Evolutionary conservation across 169 alveolate genomes (phyloP), one percentile per base, ranked within the genome.

Genomic region (Plasmodium falciparum): DNA sequence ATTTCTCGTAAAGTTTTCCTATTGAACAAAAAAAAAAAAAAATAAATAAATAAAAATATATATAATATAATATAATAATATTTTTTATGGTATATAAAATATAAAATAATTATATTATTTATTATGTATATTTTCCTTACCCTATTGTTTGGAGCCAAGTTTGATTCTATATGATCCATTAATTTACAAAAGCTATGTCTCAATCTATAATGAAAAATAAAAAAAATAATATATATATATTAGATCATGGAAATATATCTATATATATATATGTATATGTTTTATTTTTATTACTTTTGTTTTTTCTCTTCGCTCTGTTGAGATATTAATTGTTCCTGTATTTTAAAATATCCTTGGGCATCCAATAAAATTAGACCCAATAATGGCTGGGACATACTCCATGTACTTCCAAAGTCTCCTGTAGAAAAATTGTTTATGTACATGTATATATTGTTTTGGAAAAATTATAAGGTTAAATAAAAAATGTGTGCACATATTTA

Each of bases 331-430:
- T 89, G 93, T 67, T 95, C 96, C 17, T 94, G 97, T n/a, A 95
- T 91, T 63, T 93, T 89, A 71, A 90, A 88, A 75, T 93, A 95
- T 29, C 95, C 97, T 69, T 88, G 89, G 33, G 93, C 90, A 89
- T 93, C 95, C 73, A 97, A 93, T 47, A 97, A 88, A 47, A 97
- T 96, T 90, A 97, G 85, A 3, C 98, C 99, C 74, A 97, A 92
- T 43, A 97, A 86, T n/a, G 98, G 98, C 33, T 98, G 92, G 33
- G 98, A 96, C 88, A 97, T 92, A 63, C 97, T 93, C 98, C 98
- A 97, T 50, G 98, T 95, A 63, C 95, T 89, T 52, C 95, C 93
- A 74, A 95, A 94, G 61, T 96, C 97, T 56, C 98, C 98, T 83
- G 45, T 62, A 11, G 45, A 20, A 61, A 61, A 22, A 52, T 12